Percentiles rank a stretch among this genome's conserved stretches.
phyloP scores from a whole-genome alignment of 1,139 yeast genomes.

The Groenewaldozyma sp. region DNA sequence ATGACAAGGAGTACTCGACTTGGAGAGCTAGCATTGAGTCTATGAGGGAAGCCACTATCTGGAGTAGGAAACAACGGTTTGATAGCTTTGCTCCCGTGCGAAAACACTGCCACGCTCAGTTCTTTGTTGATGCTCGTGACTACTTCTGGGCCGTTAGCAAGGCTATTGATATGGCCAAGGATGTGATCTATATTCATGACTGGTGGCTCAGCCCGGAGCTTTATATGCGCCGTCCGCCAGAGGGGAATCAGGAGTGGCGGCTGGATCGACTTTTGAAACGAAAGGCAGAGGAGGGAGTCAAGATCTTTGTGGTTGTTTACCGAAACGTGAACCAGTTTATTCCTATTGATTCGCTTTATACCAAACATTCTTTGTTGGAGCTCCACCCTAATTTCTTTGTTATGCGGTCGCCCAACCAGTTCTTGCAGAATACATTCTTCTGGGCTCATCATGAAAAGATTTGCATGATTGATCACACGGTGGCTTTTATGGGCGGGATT shows the following conservation, averaged over 20 bases:
- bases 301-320: conserved; percentile 86
- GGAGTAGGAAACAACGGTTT: conserved; percentile 72
- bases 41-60: conserved; percentile 59
- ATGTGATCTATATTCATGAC: conserved; percentile 89
- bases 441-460: conserved; percentile 99
- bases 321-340: conserved; percentile 92
- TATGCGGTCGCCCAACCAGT: conserved; percentile 90
- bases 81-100: conserved; percentile 90
- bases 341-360: conserved; percentile 87
- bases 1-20: conserved; percentile 56
- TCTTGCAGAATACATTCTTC: conserved; percentile 83
- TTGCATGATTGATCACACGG: conserved; percentile 75
- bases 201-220: conserved; percentile 99
- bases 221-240: conserved; percentile 86
- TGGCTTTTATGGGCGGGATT: conserved; percentile 90
- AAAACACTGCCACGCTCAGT: conserved; percentile 77
- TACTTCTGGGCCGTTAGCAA: conserved; percentile 94
- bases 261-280: conserved; percentile 79
- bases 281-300: conserved; percentile 92
- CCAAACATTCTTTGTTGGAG: conserved; percentile 84
- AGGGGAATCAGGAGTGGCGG: conserved; percentile 92
- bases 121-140: conserved; percentile 96
- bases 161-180: conserved; percentile 89
- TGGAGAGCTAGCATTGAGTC: conserved; percentile 71
- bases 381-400: conserved; percentile 83